Percentiles rank a stretch among this genome's conserved stretches.
Evolutionary conservation across 164 flowering plant genomes (phyloP).

Genomic region (Aristolochia fimbriata): DNA sequence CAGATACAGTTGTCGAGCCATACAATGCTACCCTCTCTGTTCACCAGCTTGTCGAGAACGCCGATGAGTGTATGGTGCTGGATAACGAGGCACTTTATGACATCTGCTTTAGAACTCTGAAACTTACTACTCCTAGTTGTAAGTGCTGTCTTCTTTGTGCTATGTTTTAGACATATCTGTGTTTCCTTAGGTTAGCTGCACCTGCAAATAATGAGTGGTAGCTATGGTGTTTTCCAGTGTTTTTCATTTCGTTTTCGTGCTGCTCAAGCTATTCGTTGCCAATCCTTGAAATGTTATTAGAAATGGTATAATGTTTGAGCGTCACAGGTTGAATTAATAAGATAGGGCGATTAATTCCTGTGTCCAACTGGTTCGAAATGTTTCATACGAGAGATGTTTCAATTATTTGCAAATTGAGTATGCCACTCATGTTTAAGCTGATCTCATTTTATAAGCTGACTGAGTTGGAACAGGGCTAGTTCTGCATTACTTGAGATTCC

Average conservation of each 20-base stretch:
- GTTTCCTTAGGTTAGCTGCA: background rate
- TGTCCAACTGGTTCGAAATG: too few species aligned
- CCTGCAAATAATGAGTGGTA: too few species aligned
- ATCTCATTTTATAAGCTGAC: too few species aligned
- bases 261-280: too few species aligned
- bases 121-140: slow-evolving; percentile 64
- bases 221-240: background rate
- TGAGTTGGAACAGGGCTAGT: too few species aligned
- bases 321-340: background rate
- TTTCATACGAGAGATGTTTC: too few species aligned
- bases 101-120: slow-evolving; percentile 52
- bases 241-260: background rate
- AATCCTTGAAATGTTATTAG: background rate
- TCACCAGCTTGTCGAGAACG: slow-evolving; percentile 67
- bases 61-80: slow-evolving; percentile 69
- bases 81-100: slow-evolving; percentile 64
- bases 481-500: too few species aligned
- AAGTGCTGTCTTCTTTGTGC: slow-evolving; percentile 16
- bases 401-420: too few species aligned
- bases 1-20: slow-evolving; percentile 68
- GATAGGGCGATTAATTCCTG: too few species aligned
- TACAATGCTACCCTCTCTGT: slow-evolving; percentile 71
- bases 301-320: background rate
- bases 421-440: too few species aligned
- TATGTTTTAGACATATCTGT: background rate